These are phyloP conservation scores for Casuarina equisetifolia DNA, from an alignment of 306 rosid species.

Conservation along the genomic window DNA sequence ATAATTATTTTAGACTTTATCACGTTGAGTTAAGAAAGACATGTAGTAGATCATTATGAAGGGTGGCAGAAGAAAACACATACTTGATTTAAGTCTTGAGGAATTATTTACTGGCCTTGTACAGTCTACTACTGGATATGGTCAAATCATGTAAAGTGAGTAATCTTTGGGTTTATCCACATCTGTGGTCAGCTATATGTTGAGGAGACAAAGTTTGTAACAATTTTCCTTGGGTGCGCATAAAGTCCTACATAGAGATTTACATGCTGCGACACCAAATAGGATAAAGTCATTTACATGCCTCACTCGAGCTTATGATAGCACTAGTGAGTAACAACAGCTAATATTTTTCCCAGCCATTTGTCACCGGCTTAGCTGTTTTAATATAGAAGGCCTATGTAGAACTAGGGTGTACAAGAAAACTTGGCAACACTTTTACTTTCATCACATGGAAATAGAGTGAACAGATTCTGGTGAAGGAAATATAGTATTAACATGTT, in stretches of 20 bases:
- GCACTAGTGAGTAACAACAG: not conserved
- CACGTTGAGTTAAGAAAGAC: not conserved
- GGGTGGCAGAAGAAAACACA: conserved; percentile 11
- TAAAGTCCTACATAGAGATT: conserved; percentile 6
- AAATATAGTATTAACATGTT: not conserved
- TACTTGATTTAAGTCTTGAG: not conserved
- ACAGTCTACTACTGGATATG: conserved; percentile 6
- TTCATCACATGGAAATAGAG: not conserved
- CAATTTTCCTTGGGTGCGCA: not conserved
- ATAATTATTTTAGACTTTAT: not conserved
- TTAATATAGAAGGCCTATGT: no score
- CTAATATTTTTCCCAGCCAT: not conserved
- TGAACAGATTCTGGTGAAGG: not conserved
- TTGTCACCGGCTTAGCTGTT: not conserved
- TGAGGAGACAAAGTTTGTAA: not conserved
- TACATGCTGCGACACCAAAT: conserved; percentile 6
- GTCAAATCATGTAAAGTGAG: not conserved
- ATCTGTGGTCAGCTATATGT: not conserved
- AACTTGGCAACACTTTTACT: not conserved
- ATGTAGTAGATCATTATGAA: not conserved
- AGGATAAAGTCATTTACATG: not conserved
- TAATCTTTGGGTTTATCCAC: not conserved
- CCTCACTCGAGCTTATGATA: not conserved
- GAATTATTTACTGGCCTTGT: conserved; percentile 11
- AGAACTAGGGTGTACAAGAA: not conserved